Conservation (phyloP, 495 filamentous ascomycete genomes). For the Podospora pseudopauciseta region DNA sequence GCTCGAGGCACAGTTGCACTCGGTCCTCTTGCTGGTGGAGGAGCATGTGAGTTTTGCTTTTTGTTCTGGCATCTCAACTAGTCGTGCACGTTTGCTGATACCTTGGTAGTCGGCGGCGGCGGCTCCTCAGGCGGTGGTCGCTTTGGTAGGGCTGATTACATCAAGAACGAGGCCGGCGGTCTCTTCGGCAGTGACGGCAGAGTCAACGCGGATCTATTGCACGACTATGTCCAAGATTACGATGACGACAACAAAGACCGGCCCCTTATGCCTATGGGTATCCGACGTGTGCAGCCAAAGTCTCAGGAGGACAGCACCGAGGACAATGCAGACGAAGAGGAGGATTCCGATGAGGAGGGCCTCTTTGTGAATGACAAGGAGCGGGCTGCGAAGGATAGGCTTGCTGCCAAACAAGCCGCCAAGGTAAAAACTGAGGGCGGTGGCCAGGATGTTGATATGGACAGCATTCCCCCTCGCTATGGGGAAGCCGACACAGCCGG, state of each 20-base stretch:
- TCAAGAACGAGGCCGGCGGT: slow-evolving; percentile 23
- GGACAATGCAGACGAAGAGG: slow-evolving; percentile 35
- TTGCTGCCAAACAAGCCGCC: slow-evolving; percentile 32
- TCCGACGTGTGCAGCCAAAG: slow-evolving; percentile 45
- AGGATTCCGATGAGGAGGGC: slow-evolving; percentile 42
- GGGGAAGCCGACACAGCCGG: background rate
- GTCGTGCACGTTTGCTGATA: background rate
- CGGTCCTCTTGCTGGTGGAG: slow-evolving; percentile 38
- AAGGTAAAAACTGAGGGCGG: background rate
- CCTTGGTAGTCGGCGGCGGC: background rate
- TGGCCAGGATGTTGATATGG: background rate
- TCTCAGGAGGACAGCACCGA: slow-evolving; percentile 30
- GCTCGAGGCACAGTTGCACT: slow-evolving; percentile 29
- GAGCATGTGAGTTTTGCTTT: slow-evolving; percentile 30
- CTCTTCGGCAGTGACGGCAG: slow-evolving; percentile 31
- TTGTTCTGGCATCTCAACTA: slow-evolving; percentile 16
- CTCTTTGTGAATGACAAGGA: slow-evolving; percentile 41
- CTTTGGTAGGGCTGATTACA: slow-evolving; percentile 12
- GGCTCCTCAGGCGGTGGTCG: background rate
- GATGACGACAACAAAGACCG: slow-evolving; percentile 32
- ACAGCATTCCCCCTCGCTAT: background rate
- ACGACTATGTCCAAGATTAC: slow-evolving; percentile 28
- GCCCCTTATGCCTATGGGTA: slow-evolving; percentile 42
- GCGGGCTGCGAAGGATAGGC: slow-evolving; percentile 28
- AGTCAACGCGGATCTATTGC: slow-evolving; percentile 44